Evolutionary conservation across 2,329 filamentous ascomycete species (phyloP), one percentile per base, ranked within the genome.

Genomic region (Albophoma yamanashiensis): DNA sequence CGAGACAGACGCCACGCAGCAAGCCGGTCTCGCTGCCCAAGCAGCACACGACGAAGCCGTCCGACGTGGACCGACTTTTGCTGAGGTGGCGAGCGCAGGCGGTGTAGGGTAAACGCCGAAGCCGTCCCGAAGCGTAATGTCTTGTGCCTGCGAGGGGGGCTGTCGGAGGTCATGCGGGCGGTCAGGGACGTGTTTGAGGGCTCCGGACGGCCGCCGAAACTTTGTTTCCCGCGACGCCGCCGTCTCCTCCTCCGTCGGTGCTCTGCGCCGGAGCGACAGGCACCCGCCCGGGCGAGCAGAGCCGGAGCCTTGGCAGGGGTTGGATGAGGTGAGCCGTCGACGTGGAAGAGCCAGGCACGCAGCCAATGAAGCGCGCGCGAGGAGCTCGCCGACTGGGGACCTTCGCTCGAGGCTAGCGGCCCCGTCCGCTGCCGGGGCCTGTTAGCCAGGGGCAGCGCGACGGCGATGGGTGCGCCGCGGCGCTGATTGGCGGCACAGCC

Each of bases 401-500:
- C 27, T 31, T 34, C 31, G 50, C 11, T 56, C 9, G 31, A 56
- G 25, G 36, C 12, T 43, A 17, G 39, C 39, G 25, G 25, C 12
- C 22, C 45, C 45, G 45, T 50, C 45, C 25, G 45, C 45, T 17
- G 22, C 45, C 14, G 25, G 27, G 43, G 43, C 43, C 25, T 50
- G 22, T 8, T 56, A 56, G 55, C 55, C 55, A 56, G 55, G 55
- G 55, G 55, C 55, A 43, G 22, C 22, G 38, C 39, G 39, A 27
- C 38, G 40, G n/a, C 27, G 55, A 56, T 56, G 43, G 55, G 55
- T n/a, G 55, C 22, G 34, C 55, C 43, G 43, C 56, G 34, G 43
- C 25, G 11, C 40, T 58, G 34, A 59, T 63, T 62, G 62, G 62
- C 22, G 39, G 38, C 14, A 1, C n/a, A 2, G 40, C 20, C 36